phyloP scores from a whole-genome alignment of 352 stramenopile genomes.

The Globisporangium mamillatum region DNA sequence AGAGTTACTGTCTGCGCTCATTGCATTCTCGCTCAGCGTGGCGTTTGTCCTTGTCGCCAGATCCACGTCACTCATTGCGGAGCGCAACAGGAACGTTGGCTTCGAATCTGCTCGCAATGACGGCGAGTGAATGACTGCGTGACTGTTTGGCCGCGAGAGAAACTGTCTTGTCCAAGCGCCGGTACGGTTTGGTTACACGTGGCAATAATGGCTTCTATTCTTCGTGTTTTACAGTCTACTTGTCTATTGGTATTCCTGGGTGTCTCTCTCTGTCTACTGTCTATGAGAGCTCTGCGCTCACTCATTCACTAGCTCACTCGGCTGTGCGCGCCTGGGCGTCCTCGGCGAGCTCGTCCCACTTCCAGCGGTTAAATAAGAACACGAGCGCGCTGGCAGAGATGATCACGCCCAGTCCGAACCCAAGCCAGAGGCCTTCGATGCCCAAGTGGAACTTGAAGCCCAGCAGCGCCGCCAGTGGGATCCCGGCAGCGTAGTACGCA shows the following conservation, averaged over 20 bases:
- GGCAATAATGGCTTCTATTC: no score
- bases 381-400: slow-evolving; percentile 19
- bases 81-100: no score
- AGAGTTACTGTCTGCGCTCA: no score
- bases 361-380: slow-evolving; percentile 9
- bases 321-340: slow-evolving; percentile 36
- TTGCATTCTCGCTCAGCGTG: background rate
- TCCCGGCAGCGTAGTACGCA: slow-evolving; percentile 73
- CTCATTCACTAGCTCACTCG: slow-evolving; percentile 15
- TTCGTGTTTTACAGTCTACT: no score
- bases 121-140: no score
- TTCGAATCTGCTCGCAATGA: no score
- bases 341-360: slow-evolving; percentile 33
- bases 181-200: no score
- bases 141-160: no score
- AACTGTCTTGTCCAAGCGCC: no score
- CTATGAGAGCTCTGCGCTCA: background rate
- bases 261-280: background rate
- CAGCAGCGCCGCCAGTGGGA: slow-evolving; percentile 59
- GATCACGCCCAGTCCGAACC: slow-evolving; percentile 46
- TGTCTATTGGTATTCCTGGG: background rate
- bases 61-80: background rate
- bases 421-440: slow-evolving; percentile 60
- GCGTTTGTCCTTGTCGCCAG: background rate
- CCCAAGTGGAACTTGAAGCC: slow-evolving; percentile 43